These are phyloP conservation scores for Hanseniaspora meyeri DNA, from an alignment of 805 yeast species.

Conservation along the genomic window DNA sequence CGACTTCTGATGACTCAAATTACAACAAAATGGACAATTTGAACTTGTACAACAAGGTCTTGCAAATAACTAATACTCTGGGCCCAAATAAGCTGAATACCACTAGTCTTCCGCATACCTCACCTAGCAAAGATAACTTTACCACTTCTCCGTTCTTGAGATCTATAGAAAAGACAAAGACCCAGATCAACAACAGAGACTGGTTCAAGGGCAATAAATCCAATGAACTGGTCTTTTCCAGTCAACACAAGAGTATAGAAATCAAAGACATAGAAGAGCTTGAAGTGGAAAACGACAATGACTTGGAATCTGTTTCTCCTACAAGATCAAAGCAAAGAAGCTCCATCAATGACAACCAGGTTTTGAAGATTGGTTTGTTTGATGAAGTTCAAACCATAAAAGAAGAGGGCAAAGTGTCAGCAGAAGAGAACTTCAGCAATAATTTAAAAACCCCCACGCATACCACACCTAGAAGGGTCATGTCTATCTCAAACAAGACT, in stretches of 20 bases:
- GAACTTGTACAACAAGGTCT: conserved; percentile 27
- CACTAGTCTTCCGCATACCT: not conserved
- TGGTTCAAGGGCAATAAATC: conserved; percentile 1
- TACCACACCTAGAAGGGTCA: not conserved
- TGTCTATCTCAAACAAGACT: not conserved
- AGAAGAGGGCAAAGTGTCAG: not conserved
- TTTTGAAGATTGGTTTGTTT: not conserved
- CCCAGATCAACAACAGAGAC: conserved; percentile 1
- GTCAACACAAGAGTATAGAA: not conserved
- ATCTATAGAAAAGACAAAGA: conserved; percentile 11
- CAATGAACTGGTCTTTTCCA: not conserved
- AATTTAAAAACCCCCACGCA: not conserved
- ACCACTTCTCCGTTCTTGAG: conserved; percentile 13
- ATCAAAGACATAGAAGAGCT: not conserved
- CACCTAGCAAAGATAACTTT: not conserved
- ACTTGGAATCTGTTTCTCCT: not conserved
- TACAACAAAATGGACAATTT: conserved; percentile 27
- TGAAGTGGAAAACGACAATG: not conserved
- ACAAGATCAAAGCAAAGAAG: not conserved
- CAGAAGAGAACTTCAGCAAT: not conserved
- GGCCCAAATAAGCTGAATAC: not conserved
- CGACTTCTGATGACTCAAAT: not conserved
- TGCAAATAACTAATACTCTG: conserved; percentile 25
- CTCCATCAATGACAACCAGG: not conserved
- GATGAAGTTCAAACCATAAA: not conserved